Conservation (phyloP, 2,329 filamentous ascomycete genomes). For the Davidsoniella eucalypti region DNA sequence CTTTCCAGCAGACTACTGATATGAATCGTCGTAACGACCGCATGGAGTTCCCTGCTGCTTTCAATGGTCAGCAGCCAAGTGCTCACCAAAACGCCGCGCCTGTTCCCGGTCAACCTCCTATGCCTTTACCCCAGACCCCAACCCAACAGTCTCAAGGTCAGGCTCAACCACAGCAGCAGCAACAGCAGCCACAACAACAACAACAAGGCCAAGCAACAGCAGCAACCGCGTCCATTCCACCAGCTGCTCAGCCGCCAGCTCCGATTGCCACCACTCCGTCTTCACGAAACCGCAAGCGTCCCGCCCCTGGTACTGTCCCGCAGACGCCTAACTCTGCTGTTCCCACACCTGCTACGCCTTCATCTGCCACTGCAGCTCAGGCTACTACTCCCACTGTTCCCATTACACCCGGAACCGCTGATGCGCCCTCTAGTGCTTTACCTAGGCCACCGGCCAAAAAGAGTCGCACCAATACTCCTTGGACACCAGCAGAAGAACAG, state of each 20-base stretch:
- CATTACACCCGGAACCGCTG: constrained; percentile 16
- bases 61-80: constrained; percentile 18
- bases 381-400: constrained; percentile 21
- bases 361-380: constrained; percentile 17
- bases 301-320: constrained; percentile 23
- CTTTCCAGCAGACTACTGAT: constrained; percentile 33
- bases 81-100: constrained; percentile 20
- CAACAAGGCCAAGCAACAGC: constrained; percentile 15
- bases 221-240: constrained; percentile 21
- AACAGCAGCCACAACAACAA: constrained; percentile 21
- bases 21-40: constrained; percentile 26
- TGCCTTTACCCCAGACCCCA: constrained; percentile 25
- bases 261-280: neutral
- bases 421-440: neutral
- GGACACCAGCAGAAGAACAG: constrained; percentile 89
- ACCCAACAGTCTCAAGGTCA: constrained; percentile 21
- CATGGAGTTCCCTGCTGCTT: constrained; percentile 26
- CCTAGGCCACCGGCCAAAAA: constrained; percentile 47
- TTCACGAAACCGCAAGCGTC: constrained; percentile 27
- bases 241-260: constrained; percentile 21
- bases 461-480: constrained; percentile 94
- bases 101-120: constrained; percentile 25
- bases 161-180: constrained; percentile 18
- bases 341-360: constrained; percentile 19
- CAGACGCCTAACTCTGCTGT: constrained; percentile 8